These are phyloP conservation scores for Udeniomyces megalosporus DNA, from an alignment of 768 basidiomycete species.

Conservation along the genomic window DNA sequence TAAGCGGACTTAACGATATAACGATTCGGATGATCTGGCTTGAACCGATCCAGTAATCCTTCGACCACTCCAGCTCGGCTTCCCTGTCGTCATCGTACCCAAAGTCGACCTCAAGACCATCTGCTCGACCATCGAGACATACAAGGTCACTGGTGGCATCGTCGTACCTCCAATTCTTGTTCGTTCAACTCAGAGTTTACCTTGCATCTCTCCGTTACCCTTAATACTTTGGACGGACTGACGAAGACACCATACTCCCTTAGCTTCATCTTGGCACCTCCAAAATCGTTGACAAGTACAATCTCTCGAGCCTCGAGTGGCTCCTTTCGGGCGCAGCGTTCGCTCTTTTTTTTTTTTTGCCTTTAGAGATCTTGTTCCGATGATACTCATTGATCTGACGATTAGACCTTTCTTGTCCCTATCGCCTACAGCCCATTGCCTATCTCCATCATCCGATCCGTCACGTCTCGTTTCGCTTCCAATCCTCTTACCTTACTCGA, in stretches of 20 bases:
- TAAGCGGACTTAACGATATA: neutral
- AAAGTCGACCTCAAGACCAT: slow-evolving; percentile 54
- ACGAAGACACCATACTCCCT: too few relatives aligned
- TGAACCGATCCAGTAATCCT: slow-evolving; percentile 16
- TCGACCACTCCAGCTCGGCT: slow-evolving; percentile 24
- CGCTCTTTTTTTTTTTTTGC: neutral
- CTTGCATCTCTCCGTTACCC: neutral
- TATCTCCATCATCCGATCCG: slow-evolving; percentile 41
- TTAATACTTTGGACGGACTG: too few relatives aligned
- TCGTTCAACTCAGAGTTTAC: neutral
- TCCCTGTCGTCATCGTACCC: slow-evolving; percentile 28
- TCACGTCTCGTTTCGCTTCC: slow-evolving; percentile 29
- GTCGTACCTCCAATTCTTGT: slow-evolving; percentile 35
- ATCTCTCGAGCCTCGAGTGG: slow-evolving; percentile 43
- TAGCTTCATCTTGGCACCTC: slow-evolving; percentile 13
- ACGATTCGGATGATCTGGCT: too few relatives aligned
- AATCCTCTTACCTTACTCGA: neutral
- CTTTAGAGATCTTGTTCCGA: neutral
- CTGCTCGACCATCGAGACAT: slow-evolving; percentile 48
- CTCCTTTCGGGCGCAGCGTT: slow-evolving; percentile 59
- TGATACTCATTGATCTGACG: neutral
- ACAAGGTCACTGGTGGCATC: slow-evolving; percentile 42
- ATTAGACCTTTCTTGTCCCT: neutral
- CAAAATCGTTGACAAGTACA: slow-evolving; percentile 41
- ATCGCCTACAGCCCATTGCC: slow-evolving; percentile 39